These are phyloP conservation scores for Colletotrichum cuscutae DNA, from an alignment of 2,329 filamentous ascomycete species.

Conservation along the genomic window DNA sequence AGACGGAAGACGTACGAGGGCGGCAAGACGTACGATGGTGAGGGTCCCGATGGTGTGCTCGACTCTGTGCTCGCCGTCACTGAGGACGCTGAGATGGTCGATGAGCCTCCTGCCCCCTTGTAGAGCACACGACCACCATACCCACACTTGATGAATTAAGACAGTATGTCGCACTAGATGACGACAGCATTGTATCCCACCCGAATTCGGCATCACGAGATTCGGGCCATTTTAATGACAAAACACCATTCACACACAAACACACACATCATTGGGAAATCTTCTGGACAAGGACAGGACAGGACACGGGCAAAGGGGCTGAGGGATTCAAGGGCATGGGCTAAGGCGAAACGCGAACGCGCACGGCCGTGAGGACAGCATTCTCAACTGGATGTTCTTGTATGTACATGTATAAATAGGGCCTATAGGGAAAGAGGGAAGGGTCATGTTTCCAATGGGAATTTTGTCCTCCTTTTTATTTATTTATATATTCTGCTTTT, in stretches of 20 bases:
- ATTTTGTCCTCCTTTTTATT: not conserved
- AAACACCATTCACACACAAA: not conserved
- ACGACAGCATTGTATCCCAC: not conserved
- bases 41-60: constrained; percentile 61
- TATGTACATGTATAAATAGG: constrained; percentile 23
- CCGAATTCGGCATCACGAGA: not conserved
- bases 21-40: constrained; percentile 62
- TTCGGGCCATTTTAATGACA: constrained; percentile 6
- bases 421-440: not conserved
- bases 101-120: constrained; percentile 31
- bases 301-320: constrained; percentile 13
- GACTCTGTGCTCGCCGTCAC: constrained; percentile 48
- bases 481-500: too few species aligned
- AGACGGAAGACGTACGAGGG: constrained; percentile 70
- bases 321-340: constrained; percentile 33
- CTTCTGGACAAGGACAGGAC: constrained; percentile 15
- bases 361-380: constrained; percentile 34
- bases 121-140: not conserved
- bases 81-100: constrained; percentile 57
- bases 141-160: not conserved
- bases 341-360: constrained; percentile 9
- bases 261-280: not conserved
- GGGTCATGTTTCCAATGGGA: not conserved
- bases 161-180: not conserved
- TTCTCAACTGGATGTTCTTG: constrained; percentile 23